A percentile compares a stretch with the other conserved stretches of the same genome.
These are phyloP conservation scores for Crithidia sp. DNA, from an alignment of 208 protist species.

Conservation along the genomic window DNA sequence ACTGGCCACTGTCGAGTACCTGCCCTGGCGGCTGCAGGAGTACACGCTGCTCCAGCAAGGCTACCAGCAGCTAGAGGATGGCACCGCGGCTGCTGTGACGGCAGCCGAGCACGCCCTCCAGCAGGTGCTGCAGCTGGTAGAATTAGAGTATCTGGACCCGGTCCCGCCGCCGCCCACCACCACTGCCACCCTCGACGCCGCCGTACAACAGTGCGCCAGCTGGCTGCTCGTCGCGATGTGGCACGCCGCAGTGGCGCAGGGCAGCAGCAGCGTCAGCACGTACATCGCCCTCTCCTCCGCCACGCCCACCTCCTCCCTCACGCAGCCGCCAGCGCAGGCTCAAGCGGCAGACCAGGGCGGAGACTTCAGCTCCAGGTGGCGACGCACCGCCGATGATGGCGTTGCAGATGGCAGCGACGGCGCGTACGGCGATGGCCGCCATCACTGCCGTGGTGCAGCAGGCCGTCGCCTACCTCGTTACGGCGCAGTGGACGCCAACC, in stretches of 20 bases:
- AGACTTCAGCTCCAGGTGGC: neutral
- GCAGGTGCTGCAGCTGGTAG: slow-evolving; percentile 64
- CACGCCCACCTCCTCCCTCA: neutral
- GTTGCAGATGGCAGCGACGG: slow-evolving; percentile 12
- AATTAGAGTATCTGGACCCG: slow-evolving; percentile 76
- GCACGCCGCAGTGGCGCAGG: slow-evolving; percentile 20
- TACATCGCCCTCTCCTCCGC: neutral
- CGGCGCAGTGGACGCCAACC: neutral
- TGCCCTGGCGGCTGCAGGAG: slow-evolving; percentile 76
- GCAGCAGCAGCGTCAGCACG: slow-evolving; percentile 2
- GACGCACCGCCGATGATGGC: neutral
- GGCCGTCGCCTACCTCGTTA: slow-evolving; percentile 8
- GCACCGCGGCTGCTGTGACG: slow-evolving; percentile 43
- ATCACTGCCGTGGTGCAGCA: slow-evolving; percentile 13
- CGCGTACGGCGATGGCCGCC: slow-evolving; percentile 12
- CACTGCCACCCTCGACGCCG: slow-evolving; percentile 38
- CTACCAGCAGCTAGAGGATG: slow-evolving; percentile 48
- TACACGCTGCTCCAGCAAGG: slow-evolving; percentile 63
- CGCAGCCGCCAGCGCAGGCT: neutral
- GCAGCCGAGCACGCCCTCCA: slow-evolving; percentile 47
- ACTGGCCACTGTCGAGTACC: slow-evolving; percentile 69
- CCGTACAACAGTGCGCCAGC: slow-evolving; percentile 44
- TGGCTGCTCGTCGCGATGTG: slow-evolving; percentile 28
- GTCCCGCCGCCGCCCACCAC: slow-evolving; percentile 60
- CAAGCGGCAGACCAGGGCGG: neutral